Conservation (phyloP, 345 rosid species). For the Rhodamnia rubescens region DNA sequence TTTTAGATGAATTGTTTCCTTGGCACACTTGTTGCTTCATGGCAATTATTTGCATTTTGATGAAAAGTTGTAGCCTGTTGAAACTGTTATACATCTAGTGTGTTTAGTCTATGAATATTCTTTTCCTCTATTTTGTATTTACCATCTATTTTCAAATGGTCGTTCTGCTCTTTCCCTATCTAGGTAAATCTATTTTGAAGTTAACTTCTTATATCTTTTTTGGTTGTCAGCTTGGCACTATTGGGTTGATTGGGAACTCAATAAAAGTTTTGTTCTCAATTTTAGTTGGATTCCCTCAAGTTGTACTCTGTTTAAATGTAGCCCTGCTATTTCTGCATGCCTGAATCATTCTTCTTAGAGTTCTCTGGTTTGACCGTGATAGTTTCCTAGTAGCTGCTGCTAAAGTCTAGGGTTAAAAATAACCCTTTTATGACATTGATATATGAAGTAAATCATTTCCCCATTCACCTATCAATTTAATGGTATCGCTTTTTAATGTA, state of each 20-base stretch:
- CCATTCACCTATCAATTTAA: background rate
- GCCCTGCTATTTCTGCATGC: background rate
- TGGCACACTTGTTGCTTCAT: background rate
- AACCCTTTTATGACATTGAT: background rate
- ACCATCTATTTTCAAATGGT: background rate
- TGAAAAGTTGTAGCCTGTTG: background rate
- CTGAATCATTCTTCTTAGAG: background rate
- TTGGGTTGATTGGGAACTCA: background rate
- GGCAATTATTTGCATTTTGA: background rate
- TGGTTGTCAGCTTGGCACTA: background rate
- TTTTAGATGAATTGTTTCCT: background rate
- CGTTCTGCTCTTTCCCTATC: background rate
- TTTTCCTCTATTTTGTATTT: background rate
- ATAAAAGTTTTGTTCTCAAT: background rate
- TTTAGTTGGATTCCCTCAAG: background rate
- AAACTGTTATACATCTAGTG: background rate
- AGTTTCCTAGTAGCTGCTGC: background rate
- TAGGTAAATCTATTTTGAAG: background rate
- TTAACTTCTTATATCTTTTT: background rate
- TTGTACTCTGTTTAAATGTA: background rate
- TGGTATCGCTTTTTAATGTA: background rate
- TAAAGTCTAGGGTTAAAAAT: background rate
- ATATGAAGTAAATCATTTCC: background rate
- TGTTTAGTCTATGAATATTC: background rate
- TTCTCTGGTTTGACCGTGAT: background rate